Conservation (phyloP, 768 basidiomycete species). For the Leccinum obscurum region DNA sequence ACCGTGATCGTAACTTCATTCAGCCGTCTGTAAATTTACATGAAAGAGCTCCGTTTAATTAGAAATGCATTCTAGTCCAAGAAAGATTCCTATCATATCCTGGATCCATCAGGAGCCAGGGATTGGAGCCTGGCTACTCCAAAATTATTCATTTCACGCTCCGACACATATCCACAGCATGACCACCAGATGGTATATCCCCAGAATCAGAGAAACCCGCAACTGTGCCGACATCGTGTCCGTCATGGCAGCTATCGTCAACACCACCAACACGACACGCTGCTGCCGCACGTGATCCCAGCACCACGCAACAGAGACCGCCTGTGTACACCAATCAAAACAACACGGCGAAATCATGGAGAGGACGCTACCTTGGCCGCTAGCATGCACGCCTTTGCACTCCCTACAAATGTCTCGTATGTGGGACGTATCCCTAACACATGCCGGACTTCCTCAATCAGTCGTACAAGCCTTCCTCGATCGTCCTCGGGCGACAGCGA, state of each 20-base stretch:
- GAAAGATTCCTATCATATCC: too few relatives aligned
- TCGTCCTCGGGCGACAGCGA: constrained; percentile 5
- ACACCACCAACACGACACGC: constrained; percentile 24
- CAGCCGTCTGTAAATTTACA: too few relatives aligned
- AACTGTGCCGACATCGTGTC: constrained; percentile 49
- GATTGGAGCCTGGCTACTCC: too few relatives aligned
- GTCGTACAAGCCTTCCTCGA: background rate
- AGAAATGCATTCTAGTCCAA: too few relatives aligned
- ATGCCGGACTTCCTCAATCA: background rate
- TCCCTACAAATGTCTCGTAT: constrained; percentile 26
- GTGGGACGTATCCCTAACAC: constrained; percentile 14
- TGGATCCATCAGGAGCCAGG: too few relatives aligned
- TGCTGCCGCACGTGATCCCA: constrained; percentile 28
- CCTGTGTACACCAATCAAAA: constrained; percentile 10
- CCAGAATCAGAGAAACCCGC: constrained; percentile 38
- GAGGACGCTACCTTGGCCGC: constrained; percentile 34
- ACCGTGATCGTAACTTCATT: too few relatives aligned
- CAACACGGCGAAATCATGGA: background rate
- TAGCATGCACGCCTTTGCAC: constrained; percentile 37
- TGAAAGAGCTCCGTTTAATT: too few relatives aligned
- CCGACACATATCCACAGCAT: constrained; percentile 17
- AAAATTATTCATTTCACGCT: background rate
- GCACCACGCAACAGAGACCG: constrained; percentile 25
- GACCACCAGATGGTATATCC: constrained; percentile 38
- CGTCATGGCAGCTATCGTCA: constrained; percentile 39